These are phyloP conservation scores for Tolypocladium ovalisporum DNA, from an alignment of 2,329 filamentous ascomycete genomes.

Conservation along the genomic window DNA sequence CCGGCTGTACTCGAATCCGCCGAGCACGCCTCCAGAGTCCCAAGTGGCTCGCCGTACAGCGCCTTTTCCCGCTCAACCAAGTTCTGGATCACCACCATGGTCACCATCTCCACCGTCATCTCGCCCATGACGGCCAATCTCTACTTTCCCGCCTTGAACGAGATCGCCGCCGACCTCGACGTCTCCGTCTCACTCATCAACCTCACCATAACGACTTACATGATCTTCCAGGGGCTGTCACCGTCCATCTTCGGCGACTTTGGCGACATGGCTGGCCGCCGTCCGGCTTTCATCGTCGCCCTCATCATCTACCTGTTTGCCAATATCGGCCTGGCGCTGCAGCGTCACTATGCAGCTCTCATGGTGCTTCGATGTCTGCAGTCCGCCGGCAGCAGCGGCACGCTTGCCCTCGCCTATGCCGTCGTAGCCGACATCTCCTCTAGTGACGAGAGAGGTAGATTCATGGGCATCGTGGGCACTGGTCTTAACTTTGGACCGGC, in stretches of 20 bases:
- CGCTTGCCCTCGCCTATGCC: conserved; percentile 59
- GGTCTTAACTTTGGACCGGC: conserved; percentile 46
- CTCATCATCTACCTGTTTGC: conserved; percentile 46
- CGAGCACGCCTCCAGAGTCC: conserved; percentile 10
- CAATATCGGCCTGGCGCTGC: conserved; percentile 49
- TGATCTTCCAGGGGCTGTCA: conserved; percentile 52
- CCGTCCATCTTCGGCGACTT: conserved; percentile 52
- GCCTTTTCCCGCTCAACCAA: conserved; percentile 26
- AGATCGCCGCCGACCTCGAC: conserved; percentile 26
- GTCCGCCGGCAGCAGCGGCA: conserved; percentile 54
- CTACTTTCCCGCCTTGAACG: conserved; percentile 33
- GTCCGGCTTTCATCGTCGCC: conserved; percentile 49
- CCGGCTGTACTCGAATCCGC: neutral
- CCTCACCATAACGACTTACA: conserved; percentile 46
- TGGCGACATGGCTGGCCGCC: conserved; percentile 47
- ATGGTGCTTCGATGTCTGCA: conserved; percentile 52
- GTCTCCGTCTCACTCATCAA: conserved; percentile 32
- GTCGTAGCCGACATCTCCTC: conserved; percentile 64
- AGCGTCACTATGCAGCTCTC: conserved; percentile 45
- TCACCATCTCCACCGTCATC: conserved; percentile 40
- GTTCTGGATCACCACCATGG: conserved; percentile 42
- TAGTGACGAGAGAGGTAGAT: conserved; percentile 58
- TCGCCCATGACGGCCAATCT: conserved; percentile 51
- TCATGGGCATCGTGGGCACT: conserved; percentile 56
- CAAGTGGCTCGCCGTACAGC: conserved; percentile 16